Evolutionary conservation across 108 stramenopile species (phyloP).

Genomic region (Halocafeteria seosinensis): DNA sequence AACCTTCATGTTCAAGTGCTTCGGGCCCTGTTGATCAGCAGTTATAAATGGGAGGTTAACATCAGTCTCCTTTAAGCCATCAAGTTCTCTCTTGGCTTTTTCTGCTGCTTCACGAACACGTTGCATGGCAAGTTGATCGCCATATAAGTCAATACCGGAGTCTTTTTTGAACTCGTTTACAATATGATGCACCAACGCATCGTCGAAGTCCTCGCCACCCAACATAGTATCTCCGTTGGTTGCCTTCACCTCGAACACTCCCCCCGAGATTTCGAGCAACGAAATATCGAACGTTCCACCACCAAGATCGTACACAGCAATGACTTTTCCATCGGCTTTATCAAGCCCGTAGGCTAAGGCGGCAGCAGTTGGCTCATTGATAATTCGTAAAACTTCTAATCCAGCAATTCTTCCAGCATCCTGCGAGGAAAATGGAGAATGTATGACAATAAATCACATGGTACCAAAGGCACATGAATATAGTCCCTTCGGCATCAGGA

Average conservation of each 20-base stretch:
- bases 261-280: slow-evolving; percentile 90
- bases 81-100: slow-evolving; percentile 98
- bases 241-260: slow-evolving; percentile 98
- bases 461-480: too few species aligned
- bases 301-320: slow-evolving; percentile 96
- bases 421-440: too few species aligned
- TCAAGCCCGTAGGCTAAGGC: slow-evolving; percentile 97
- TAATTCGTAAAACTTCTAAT: slow-evolving; percentile 91
- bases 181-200: slow-evolving; percentile 69
- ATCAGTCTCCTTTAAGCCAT: slow-evolving; percentile 94
- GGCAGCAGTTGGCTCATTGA: slow-evolving; percentile 99
- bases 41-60: slow-evolving; percentile 96
- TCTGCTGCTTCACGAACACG: slow-evolving; percentile 92
- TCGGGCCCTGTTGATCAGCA: slow-evolving; percentile 87
- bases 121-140: slow-evolving; percentile 91
- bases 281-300: slow-evolving; percentile 97
- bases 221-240: slow-evolving; percentile 99
- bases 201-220: slow-evolving; percentile 99
- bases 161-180: slow-evolving; percentile 84
- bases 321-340: slow-evolving; percentile 91
- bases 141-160: slow-evolving; percentile 67
- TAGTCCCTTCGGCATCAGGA: too few species aligned
- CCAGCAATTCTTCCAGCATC: slow-evolving; percentile 96
- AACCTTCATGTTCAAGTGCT: slow-evolving; percentile 87
- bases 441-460: too few species aligned